These are phyloP conservation scores for Pythium angustatum DNA, from an alignment of 352 stramenopile genomes.

Conservation along the genomic window DNA sequence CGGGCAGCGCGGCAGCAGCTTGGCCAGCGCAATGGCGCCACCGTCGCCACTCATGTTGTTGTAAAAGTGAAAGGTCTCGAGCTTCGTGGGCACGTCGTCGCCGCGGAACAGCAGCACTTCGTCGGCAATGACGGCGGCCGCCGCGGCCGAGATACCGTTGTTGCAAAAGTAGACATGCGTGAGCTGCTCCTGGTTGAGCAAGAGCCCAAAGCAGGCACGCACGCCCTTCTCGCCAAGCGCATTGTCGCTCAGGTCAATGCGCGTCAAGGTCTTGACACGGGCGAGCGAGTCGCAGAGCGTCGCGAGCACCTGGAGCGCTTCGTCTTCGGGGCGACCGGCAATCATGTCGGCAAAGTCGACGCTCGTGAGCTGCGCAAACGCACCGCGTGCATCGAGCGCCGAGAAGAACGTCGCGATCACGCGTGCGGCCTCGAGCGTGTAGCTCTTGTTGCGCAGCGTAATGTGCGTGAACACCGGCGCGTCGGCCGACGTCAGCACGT, in stretches of 20 bases:
- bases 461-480: slow-evolving; percentile 68
- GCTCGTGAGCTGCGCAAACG: slow-evolving; percentile 60
- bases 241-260: slow-evolving; percentile 94
- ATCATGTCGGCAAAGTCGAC: slow-evolving; percentile 90
- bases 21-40: slow-evolving; percentile 86
- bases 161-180: slow-evolving; percentile 93
- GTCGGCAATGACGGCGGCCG: slow-evolving; percentile 85
- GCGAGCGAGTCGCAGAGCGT: slow-evolving; percentile 77
- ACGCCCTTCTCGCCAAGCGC: slow-evolving; percentile 94
- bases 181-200: slow-evolving; percentile 80
- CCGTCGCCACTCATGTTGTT: slow-evolving; percentile 97
- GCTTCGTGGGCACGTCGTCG: slow-evolving; percentile 65
- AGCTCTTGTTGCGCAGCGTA: slow-evolving; percentile 89
- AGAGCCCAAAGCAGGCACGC: slow-evolving; percentile 85
- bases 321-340: slow-evolving; percentile 74
- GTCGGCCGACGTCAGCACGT: slow-evolving; percentile 30
- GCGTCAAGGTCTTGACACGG: slow-evolving; percentile 69
- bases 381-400: slow-evolving; percentile 45
- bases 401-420: slow-evolving; percentile 77
- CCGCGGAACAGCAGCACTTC: slow-evolving; percentile 87
- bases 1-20: slow-evolving; percentile 86
- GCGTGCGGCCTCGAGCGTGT: slow-evolving; percentile 73
- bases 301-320: slow-evolving; percentile 80
- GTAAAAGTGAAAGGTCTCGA: slow-evolving; percentile 95
- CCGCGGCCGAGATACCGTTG: slow-evolving; percentile 91